These are phyloP conservation scores for Suhomyces emberorum DNA, from an alignment of 805 yeast species.

Conservation along the genomic window DNA sequence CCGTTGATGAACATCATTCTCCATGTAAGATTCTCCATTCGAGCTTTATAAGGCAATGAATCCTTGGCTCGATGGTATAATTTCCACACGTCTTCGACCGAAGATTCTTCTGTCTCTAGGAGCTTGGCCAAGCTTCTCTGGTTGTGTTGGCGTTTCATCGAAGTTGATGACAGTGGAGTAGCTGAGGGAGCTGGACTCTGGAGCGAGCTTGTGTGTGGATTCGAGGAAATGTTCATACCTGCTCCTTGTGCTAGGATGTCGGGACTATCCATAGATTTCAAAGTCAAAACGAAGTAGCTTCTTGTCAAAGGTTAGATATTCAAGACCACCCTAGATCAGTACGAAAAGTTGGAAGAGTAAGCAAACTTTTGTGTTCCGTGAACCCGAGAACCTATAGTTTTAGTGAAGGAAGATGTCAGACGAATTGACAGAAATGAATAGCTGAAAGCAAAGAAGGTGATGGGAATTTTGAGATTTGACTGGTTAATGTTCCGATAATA, in stretches of 20 bases:
- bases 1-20: conserved; percentile 65
- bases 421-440: too few relatives aligned
- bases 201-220: not conserved
- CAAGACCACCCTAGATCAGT: too few relatives aligned
- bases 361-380: not conserved
- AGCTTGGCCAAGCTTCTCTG: not conserved
- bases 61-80: conserved; percentile 77
- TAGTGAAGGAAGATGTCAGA: too few relatives aligned
- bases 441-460: too few relatives aligned
- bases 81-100: conserved; percentile 56
- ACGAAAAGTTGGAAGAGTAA: not conserved
- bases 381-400: not conserved
- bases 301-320: not conserved
- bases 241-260: not conserved
- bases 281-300: not conserved
- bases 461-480: too few relatives aligned
- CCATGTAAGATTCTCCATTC: conserved; percentile 89
- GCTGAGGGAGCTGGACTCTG: conserved; percentile 5
- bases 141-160: conserved; percentile 1
- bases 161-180: conserved; percentile 2
- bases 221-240: not conserved
- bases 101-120: conserved; percentile 8
- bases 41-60: conserved; percentile 64
- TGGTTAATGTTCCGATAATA: too few relatives aligned
- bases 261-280: not conserved